Conservation (phyloP, 768 basidiomycete genomes). For the Macrolepiota dolichaula region DNA sequence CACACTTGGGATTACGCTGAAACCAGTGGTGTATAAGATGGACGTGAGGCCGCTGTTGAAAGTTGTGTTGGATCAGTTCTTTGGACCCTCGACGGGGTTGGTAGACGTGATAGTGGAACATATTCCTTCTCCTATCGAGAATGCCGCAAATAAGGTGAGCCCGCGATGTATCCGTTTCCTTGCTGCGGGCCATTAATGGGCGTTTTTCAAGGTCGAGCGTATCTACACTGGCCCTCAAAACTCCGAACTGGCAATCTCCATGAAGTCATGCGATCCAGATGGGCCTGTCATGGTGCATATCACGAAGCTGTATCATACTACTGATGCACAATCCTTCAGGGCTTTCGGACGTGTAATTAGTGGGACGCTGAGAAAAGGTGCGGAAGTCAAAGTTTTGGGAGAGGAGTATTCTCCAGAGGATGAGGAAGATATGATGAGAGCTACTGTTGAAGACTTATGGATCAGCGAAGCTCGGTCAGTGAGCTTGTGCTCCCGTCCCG, state of each 20-base stretch:
- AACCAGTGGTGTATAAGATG: constrained; percentile 97
- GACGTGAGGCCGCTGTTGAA: constrained; percentile 94
- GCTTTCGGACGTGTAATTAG: constrained; percentile 94
- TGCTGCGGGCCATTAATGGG: neutral
- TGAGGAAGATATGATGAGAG: constrained; percentile 95
- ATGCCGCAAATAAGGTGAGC: constrained; percentile 56
- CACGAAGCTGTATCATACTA: constrained; percentile 93
- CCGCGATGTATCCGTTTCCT: neutral
- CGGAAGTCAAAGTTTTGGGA: constrained; percentile 91
- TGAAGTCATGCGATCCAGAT: constrained; percentile 79
- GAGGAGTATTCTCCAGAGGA: constrained; percentile 99
- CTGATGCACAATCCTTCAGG: constrained; percentile 94
- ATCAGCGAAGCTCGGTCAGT: constrained; percentile 84
- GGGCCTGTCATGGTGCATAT: constrained; percentile 93
- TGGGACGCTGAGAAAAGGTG: constrained; percentile 82
- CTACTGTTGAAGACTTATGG: constrained; percentile 83
- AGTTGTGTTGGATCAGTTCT: constrained; percentile 93
- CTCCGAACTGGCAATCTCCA: constrained; percentile 70
- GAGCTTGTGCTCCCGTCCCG: neutral
- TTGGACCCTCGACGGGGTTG: constrained; percentile 84
- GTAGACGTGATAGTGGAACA: constrained; percentile 91
- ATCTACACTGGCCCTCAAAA: constrained; percentile 90
- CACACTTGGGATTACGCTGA: constrained; percentile 78
- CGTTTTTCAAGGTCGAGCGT: constrained; percentile 55
- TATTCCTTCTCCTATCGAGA: constrained; percentile 77